phyloP scores from a whole-genome alignment of 768 basidiomycete genomes.

The Cystobasidium ongulense region DNA sequence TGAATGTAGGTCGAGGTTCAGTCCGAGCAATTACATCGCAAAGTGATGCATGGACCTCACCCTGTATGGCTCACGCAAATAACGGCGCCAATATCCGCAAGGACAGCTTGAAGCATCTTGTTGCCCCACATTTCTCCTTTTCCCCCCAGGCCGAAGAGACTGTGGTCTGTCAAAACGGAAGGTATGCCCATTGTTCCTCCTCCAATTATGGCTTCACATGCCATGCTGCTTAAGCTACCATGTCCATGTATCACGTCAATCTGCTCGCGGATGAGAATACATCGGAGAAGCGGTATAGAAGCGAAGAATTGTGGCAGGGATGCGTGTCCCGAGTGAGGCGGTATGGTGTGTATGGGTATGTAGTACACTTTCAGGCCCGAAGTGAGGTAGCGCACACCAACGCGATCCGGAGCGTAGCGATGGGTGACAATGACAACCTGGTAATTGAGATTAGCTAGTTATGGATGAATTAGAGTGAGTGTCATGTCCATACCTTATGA shows the following conservation, averaged over 20 bases:
- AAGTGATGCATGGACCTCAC: constrained; percentile 49
- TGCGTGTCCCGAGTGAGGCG: constrained; percentile 79
- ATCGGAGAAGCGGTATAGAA: constrained; percentile 81
- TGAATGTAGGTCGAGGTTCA: constrained; percentile 43
- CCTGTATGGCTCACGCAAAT: constrained; percentile 97
- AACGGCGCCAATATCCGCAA: constrained; percentile 84
- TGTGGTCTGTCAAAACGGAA: constrained; percentile 94
- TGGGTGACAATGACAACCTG: constrained; percentile 94
- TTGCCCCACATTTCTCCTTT: constrained; percentile 96
- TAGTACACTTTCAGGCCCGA: constrained; percentile 88
- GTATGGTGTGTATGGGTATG: constrained; percentile 59
- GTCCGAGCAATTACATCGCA: too few species aligned
- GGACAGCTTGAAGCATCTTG: constrained; percentile 75
- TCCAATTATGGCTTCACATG: constrained; percentile 85
- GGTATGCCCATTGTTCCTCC: constrained; percentile 75
- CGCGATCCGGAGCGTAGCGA: constrained; percentile 72
- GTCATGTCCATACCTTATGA: constrained; percentile 59
- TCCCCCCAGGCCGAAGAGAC: constrained; percentile 90
- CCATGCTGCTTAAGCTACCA: constrained; percentile 78
- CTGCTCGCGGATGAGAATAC: constrained; percentile 75
- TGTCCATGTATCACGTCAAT: constrained; percentile 86
- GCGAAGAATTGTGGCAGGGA: constrained; percentile 91
- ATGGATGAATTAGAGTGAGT: neutral
- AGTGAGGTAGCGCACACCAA: constrained; percentile 79
- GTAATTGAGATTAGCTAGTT: neutral